phyloP scores from a whole-genome alignment of 352 stramenopile genomes.

The Elongisporangium prolatum region DNA sequence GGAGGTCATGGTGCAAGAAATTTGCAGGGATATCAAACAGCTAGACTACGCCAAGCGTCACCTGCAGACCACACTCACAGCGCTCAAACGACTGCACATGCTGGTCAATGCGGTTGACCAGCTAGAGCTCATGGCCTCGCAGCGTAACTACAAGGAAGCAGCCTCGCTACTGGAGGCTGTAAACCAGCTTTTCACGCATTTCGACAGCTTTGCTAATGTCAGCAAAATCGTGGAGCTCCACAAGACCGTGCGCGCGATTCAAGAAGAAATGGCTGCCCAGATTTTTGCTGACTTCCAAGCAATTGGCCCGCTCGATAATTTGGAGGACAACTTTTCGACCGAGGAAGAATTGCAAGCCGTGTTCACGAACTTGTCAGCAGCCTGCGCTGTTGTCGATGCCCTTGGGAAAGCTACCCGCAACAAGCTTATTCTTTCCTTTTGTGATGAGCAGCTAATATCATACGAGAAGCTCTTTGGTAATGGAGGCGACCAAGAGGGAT shows the following conservation, averaged over 20 bases:
- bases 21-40: conserved; percentile 98
- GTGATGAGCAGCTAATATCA: conserved; percentile 49
- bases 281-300: conserved; percentile 91
- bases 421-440: conserved; percentile 72
- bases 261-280: conserved; percentile 82
- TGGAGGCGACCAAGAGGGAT: conserved; percentile 39
- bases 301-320: conserved; percentile 61
- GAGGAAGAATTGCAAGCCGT: conserved; percentile 62
- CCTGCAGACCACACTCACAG: conserved; percentile 93
- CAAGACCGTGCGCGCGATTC: conserved; percentile 87
- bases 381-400: conserved; percentile 63
- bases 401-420: conserved; percentile 62
- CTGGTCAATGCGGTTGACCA: conserved; percentile 96
- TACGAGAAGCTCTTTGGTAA: conserved; percentile 69
- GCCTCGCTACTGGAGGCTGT: conserved; percentile 96
- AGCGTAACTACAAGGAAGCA: conserved; percentile 92
- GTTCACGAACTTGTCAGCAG: conserved; percentile 61
- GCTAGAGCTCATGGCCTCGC: conserved; percentile 69
- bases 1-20: conserved; percentile 97
- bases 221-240: conserved; percentile 92
- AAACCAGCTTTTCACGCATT: conserved; percentile 94
- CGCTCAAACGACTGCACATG: conserved; percentile 97
- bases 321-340: conserved; percentile 71
- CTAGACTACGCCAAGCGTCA: conserved; percentile 98
- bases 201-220: conserved; percentile 92